Evolutionary conservation across 176 grass and related monocot genomes (phyloP), one percentile per base, ranked within the genome.

Genomic region (Melocanna baccifera): DNA sequence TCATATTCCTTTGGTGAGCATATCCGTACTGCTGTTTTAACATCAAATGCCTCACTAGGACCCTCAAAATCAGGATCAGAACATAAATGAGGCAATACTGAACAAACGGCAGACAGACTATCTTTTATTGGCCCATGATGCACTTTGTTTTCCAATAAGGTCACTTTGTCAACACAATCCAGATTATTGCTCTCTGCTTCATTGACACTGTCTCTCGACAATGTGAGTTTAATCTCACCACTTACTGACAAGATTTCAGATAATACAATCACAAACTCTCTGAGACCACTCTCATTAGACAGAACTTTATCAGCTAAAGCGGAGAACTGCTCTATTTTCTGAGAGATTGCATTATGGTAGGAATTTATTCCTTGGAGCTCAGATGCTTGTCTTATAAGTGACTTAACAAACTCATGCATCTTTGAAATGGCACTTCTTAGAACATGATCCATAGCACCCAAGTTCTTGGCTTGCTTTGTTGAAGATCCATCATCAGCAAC

Each of bases 131-230:
- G 82, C 70, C 81, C 86, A 79, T 86, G 59, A 45, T 75, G 88
- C 62, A 98, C 93, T 87, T 95, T 93, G 84, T 98, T 98, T 91
- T 98, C 96, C 42, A 91, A 86, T 77, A 95, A 88, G 84, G 96
- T 95, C 81, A 93, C 96, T 89, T 98, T 98, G 80, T 98, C 96
- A 76, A 98, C 86, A 81, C 88, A 98, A 89, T 98, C 96, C 52
- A 91, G 90, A 48, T 78, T 89, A 62, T 90, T 95, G 76, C 45
- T 95, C 85, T 98, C 91, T 68, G 82, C 81, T 83, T 93, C 93
- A 73, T 79, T 92, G 62, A 26, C 77, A 42, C 72, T 88, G 19
- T 88, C 72, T 71, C 51, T 68, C 40, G 77, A 77, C 69, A 91
- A 68, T 36, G 71, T 89, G 29, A 89, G 87, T 41, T 93, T 91